Percentiles rank a stretch among this genome's conserved stretches.
phyloP scores from a whole-genome alignment of 208 protist species.

The Wallacemonas sp. region DNA sequence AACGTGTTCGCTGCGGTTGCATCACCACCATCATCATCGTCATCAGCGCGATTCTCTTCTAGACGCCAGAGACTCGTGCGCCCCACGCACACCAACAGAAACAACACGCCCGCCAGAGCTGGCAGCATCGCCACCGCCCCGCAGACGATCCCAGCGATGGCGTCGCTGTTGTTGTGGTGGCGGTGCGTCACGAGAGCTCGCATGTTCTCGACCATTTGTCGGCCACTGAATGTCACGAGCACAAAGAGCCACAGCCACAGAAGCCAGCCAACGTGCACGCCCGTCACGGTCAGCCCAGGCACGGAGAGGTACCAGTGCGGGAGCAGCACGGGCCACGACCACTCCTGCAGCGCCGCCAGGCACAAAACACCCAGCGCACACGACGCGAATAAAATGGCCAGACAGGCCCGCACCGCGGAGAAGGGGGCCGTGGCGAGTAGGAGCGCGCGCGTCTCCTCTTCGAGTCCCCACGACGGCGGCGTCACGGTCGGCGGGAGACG shows the following conservation, averaged over 20 bases:
- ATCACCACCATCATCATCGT: background rate
- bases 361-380: slow-evolving; percentile 31
- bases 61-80: slow-evolving; percentile 9
- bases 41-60: background rate
- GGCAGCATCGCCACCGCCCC: slow-evolving; percentile 1
- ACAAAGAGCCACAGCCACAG: slow-evolving; percentile 31
- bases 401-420: background rate
- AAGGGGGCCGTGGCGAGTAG: slow-evolving; percentile 2
- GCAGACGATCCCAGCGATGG: background rate
- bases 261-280: slow-evolving; percentile 31
- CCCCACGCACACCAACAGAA: slow-evolving; percentile 4
- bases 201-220: slow-evolving; percentile 29
- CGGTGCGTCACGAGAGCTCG: background rate
- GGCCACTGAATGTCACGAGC: slow-evolving; percentile 26
- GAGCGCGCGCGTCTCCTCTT: background rate
- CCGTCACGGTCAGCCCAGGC: slow-evolving; percentile 26
- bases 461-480: background rate
- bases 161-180: background rate
- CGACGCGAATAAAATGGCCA: slow-evolving; percentile 21
- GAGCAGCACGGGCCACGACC: slow-evolving; percentile 47
- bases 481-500: background rate
- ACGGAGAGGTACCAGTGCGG: slow-evolving; percentile 31
- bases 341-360: slow-evolving; percentile 42
- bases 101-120: background rate
- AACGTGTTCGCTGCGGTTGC: too few relatives aligned